Percentiles rank a stretch among this genome's conserved stretches.
phyloP scores from a whole-genome alignment of 129 eudicot species.

The Chrysanthemum makinoi region DNA sequence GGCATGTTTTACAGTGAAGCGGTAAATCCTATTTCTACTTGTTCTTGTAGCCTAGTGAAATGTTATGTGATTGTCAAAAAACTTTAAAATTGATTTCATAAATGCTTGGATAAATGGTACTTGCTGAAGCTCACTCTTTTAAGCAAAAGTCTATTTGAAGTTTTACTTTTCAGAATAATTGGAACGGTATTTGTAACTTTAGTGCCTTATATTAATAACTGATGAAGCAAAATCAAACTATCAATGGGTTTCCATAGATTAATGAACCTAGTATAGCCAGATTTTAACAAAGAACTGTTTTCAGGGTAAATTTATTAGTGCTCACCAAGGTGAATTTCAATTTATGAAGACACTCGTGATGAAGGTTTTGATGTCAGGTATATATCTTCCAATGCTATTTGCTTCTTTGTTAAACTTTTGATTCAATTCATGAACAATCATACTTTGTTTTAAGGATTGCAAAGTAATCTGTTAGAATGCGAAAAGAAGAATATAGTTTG shows the following conservation, averaged over 20 bases:
- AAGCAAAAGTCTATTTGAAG: neutral
- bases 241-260: too few relatives aligned
- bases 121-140: neutral
- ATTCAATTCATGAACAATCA: neutral
- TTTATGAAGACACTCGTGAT: conserved; percentile 48
- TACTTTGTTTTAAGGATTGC: neutral
- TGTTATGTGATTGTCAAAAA: conserved; percentile 4
- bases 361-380: conserved; percentile 63
- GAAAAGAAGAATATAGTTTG: neutral
- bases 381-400: neutral
- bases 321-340: conserved; percentile 67
- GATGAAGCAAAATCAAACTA: too few relatives aligned
- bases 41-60: conserved; percentile 3
- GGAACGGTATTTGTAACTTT: conserved; percentile 2
- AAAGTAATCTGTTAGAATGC: neutral
- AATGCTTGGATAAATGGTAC: neutral
- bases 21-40: conserved; percentile 41
- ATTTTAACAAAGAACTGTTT: conserved; percentile 20
- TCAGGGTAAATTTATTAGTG: conserved; percentile 69
- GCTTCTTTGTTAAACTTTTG: neutral
- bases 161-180: neutral
- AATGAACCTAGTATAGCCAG: too few relatives aligned
- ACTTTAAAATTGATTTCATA: neutral
- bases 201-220: too few relatives aligned
- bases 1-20: conserved; percentile 54